Percentiles rank a stretch among this genome's conserved stretches.
Conservation (phyloP, 1,139 yeast species). For the Yamadazyma blattariae region DNA sequence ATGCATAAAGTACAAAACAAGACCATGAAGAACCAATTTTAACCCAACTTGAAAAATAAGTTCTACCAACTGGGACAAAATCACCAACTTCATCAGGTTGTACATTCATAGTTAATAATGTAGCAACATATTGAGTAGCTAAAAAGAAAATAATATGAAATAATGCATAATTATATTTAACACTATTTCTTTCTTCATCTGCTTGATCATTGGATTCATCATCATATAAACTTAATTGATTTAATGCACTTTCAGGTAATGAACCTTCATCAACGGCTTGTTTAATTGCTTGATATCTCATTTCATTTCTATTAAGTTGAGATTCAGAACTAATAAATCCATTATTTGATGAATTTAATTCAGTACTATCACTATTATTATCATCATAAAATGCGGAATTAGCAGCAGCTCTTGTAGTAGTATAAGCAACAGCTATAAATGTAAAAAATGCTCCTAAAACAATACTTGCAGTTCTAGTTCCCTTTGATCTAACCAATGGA, state of each 20-base stretch:
- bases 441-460: constrained; percentile 92
- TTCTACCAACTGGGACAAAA: constrained; percentile 95
- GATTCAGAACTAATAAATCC: constrained; percentile 50
- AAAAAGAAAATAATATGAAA: constrained; percentile 90
- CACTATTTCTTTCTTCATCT: constrained; percentile 65
- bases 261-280: constrained; percentile 96
- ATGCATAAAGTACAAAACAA: constrained; percentile 78
- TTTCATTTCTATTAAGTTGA: constrained; percentile 53
- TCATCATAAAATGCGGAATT: constrained; percentile 55
- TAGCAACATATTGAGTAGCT: constrained; percentile 97
- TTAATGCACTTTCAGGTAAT: constrained; percentile 86
- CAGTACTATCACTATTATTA: constrained; percentile 20
- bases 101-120: constrained; percentile 87
- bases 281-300: constrained; percentile 83
- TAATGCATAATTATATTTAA: constrained; percentile 82
- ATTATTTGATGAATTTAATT: constrained; percentile 10
- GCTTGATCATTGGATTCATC: constrained; percentile 21
- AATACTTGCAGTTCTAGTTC: constrained; percentile 87
- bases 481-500: constrained; percentile 83
- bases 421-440: constrained; percentile 91
- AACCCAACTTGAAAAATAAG: constrained; percentile 94
- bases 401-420: constrained; percentile 96
- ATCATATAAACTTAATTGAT: constrained; percentile 61
- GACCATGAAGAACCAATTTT: constrained; percentile 92
- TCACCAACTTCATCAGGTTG: constrained; percentile 82